These are phyloP conservation scores for Zygoascus biomembranicola DNA, from an alignment of 805 yeast species.

Conservation along the genomic window DNA sequence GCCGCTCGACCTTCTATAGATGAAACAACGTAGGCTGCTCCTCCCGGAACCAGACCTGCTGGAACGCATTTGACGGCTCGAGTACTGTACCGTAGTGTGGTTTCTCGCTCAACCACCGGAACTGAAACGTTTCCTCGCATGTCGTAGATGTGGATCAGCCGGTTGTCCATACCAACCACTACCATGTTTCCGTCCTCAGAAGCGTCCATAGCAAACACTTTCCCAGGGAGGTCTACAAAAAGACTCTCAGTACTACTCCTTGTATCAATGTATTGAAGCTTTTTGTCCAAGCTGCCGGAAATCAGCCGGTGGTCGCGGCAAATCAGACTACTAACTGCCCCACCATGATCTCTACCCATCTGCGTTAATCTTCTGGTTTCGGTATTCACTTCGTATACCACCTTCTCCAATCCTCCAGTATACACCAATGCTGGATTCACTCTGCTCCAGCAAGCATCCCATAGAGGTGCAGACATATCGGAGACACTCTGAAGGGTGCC, in stretches of 20 bases:
- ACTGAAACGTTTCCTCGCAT: slow-evolving; percentile 32
- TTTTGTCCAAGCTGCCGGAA: slow-evolving; percentile 58
- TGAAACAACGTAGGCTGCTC: slow-evolving; percentile 52
- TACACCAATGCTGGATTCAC: slow-evolving; percentile 26
- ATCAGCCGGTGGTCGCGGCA: slow-evolving; percentile 32
- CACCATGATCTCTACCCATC: slow-evolving; percentile 29
- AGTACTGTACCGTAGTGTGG: slow-evolving; percentile 61
- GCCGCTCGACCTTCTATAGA: slow-evolving; percentile 81
- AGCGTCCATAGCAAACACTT: slow-evolving; percentile 57
- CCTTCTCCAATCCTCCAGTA: slow-evolving; percentile 48
- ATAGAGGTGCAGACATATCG: slow-evolving; percentile 22
- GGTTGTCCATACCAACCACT: slow-evolving; percentile 46
- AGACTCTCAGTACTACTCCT: slow-evolving; percentile 20
- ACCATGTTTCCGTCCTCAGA: slow-evolving; percentile 31
- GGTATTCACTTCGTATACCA: slow-evolving; percentile 43
- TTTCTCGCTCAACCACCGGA: slow-evolving; percentile 47
- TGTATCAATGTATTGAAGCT: slow-evolving; percentile 41
- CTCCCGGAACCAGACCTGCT: slow-evolving; percentile 35
- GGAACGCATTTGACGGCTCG: slow-evolving; percentile 38
- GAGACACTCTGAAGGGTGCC: not conserved
- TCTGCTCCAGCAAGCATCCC: slow-evolving; percentile 24
- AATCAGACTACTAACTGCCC: slow-evolving; percentile 34
- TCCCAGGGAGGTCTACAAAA: slow-evolving; percentile 32
- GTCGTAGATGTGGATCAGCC: slow-evolving; percentile 52
- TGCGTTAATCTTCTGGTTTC: slow-evolving; percentile 32